Base-by-base conservation (phyloP, 2,329 filamentous ascomycete species). In the Colletotrichum melonis region DNA sequence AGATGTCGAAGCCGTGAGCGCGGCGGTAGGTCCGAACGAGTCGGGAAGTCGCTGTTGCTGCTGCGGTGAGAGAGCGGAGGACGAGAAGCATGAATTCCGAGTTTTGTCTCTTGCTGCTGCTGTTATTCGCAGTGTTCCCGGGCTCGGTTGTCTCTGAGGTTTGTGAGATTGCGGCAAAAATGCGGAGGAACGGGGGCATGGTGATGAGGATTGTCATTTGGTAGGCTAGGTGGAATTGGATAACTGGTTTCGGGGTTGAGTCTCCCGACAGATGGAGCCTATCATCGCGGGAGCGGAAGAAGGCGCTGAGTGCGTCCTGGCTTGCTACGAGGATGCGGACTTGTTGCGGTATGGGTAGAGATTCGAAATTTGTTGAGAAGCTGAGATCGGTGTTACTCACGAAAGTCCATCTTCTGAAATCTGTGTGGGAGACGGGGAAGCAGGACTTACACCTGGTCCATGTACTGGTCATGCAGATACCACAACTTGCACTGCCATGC, bases 401-500 rank as follows among this genome's bases (percentile, higher is more conserved):
- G 35, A 16, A 38, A 42, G 14, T 16, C 35, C 14, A 6, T 32
- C 35, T 42, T 42, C 16, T 42, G 35, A 16, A 16, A 42, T 1
- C 5, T 42, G 35, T 16, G 14, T 42, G 35, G 35, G 5, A 32
- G 5, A 68, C 11, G 19, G 42, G 19, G 42, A 46, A 9, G 19
- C 8, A n/a, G 42, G 19, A 46, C 73, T 60, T 71, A 76, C 74
- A 76, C 72, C 32, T 75, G 74, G 6, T 76, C 74, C 74, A 76
- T 75, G n/a, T 74, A 66, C 38, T 73, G 69, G 24, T 76, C 74
- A 32, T 75, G 73, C 11, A 76, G 66, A 63, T 73, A 76, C 74
- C 74, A 76, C 11, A 76, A n/a, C 8, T 69, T 75, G 30, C 74
- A 76, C 30, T 76, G 74, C 73, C 74, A 75, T 9, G 67, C 73